A percentile compares a stretch with the other conserved stretches of the same genome.
These are phyloP conservation scores for Ambrosiella xylebori DNA, from an alignment of 2,329 filamentous ascomycete species.

Conservation along the genomic window DNA sequence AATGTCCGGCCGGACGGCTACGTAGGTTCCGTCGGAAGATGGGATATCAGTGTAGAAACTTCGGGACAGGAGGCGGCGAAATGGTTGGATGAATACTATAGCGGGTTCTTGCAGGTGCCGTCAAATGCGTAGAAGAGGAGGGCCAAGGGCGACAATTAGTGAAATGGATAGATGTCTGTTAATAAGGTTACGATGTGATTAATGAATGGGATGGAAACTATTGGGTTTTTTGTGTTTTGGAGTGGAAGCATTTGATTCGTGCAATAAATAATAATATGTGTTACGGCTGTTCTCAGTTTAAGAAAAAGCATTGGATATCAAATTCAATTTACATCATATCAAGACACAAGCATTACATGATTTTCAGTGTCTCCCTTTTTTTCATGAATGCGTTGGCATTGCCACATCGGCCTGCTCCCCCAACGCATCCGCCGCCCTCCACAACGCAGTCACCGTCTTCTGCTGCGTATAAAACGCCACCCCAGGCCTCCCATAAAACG, in stretches of 20 bases:
- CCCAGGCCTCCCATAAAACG: constrained; percentile 88
- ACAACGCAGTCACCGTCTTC: constrained; percentile 92
- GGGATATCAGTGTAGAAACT: constrained; percentile 33
- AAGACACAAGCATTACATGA: background rate
- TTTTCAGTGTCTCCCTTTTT: background rate
- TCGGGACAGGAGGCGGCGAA: constrained; percentile 33
- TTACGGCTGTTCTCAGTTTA: too few species aligned
- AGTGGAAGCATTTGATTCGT: too few species aligned
- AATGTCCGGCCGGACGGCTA: constrained; percentile 61
- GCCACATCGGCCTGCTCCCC: constrained; percentile 70
- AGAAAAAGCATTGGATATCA: too few species aligned
- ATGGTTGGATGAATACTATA: constrained; percentile 39
- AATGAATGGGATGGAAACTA: too few species aligned
- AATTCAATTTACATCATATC: too few species aligned
- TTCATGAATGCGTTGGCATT: constrained; percentile 45
- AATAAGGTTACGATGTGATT: too few species aligned
- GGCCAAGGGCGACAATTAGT: background rate
- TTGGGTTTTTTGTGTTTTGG: too few species aligned
- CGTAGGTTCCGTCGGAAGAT: constrained; percentile 44
- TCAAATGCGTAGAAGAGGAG: background rate
- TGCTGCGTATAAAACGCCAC: constrained; percentile 91
- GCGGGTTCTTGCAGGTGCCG: constrained; percentile 36
- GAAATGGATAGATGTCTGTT: too few species aligned
- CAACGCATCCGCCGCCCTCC: constrained; percentile 42
- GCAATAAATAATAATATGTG: too few species aligned